Evolutionary conservation across 2,329 filamentous ascomycete genomes (phyloP), one percentile per base, ranked within the genome.

Genomic region (Hymenoscyphus occultus): DNA sequence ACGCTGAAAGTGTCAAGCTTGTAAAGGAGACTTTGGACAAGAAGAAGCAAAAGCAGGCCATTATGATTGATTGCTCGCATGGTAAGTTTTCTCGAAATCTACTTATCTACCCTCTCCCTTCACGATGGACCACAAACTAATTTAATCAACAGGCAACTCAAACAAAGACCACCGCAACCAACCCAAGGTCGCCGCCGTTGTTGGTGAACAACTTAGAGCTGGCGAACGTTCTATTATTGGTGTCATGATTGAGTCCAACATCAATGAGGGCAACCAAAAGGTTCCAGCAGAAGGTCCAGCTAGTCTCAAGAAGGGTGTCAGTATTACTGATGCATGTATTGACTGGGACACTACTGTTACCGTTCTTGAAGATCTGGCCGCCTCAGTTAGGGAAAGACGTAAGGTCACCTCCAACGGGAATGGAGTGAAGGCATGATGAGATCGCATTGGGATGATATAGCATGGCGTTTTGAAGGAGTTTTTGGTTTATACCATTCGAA

Each of bases 1-100:
- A 97, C 82, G 88, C 87, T 74, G 90, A 91, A 72, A 96, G 84
- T 76, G 90, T 99, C 72, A 86, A 89, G 77, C 83, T 82, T 62
- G 91, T 91, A 35, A 91, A 94, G 77, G 90, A 93, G 77, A 87
- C 87, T 2, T 80, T 99, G 74, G 81, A 79, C 70, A 90, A 91
- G 80, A 96, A 97, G 86, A 88, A 88, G 66, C 90, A 95, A 77
- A 90, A 89, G 75, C 85, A 92, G 79, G 90, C 93, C 69, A 90
- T 99, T 80, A 99, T 99, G 95, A 88, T 99, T 65, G 95, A 99
- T 80, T 99, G 95, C 84, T 97, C 93, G 28, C 95, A 99, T 77
- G 95, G 91, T 92, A 81, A 64, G 85, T 76, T 54, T 61, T 16
- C 51, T 19, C 19, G 14, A 19, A 10, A 16, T 39, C 6, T 28